phyloP scores from a whole-genome alignment of 805 yeast species.

The Metschnikowia sp. region DNA sequence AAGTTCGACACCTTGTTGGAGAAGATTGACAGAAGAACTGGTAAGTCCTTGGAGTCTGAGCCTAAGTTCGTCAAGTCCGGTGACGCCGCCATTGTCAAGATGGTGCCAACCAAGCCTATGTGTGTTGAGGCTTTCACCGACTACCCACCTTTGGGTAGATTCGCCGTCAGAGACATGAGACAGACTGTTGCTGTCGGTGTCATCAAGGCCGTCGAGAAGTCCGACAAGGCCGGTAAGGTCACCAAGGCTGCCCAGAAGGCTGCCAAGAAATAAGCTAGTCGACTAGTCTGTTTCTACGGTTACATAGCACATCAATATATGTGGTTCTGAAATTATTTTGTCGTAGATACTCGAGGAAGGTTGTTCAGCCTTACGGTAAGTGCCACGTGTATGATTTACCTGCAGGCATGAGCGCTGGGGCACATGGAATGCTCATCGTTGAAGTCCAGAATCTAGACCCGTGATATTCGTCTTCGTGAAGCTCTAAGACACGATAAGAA shows the following conservation, averaged over 20 bases:
- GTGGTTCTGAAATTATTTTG: too few relatives aligned
- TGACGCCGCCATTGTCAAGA: slow-evolving; percentile 40
- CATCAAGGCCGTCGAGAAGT: slow-evolving; percentile 90
- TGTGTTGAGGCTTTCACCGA: slow-evolving; percentile 44
- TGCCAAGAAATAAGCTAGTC: slow-evolving; percentile 56
- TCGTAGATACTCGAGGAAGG: too few relatives aligned
- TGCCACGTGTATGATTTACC: too few relatives aligned
- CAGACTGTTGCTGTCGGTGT: slow-evolving; percentile 99
- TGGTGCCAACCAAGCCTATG: slow-evolving; percentile 44
- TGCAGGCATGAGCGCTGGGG: too few relatives aligned
- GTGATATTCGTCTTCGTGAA: too few relatives aligned
- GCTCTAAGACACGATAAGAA: too few relatives aligned
- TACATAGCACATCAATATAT: not conserved
- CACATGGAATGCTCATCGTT: too few relatives aligned
- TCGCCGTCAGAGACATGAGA: slow-evolving; percentile 97
- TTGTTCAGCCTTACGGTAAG: too few relatives aligned
- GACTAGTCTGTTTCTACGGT: not conserved
- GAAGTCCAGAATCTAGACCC: too few relatives aligned
- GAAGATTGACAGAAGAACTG: slow-evolving; percentile 80
- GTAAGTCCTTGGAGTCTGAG: slow-evolving; percentile 32
- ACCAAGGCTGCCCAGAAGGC: slow-evolving; percentile 94
- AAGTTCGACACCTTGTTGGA: slow-evolving; percentile 73
- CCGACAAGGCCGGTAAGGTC: slow-evolving; percentile 86
- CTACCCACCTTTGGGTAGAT: slow-evolving; percentile 46
- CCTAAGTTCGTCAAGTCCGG: slow-evolving; percentile 38